A percentile compares a stretch with the other conserved stretches of the same genome.
Conservation (phyloP, 129 eudicot species). For the Centaurea solstitialis region DNA sequence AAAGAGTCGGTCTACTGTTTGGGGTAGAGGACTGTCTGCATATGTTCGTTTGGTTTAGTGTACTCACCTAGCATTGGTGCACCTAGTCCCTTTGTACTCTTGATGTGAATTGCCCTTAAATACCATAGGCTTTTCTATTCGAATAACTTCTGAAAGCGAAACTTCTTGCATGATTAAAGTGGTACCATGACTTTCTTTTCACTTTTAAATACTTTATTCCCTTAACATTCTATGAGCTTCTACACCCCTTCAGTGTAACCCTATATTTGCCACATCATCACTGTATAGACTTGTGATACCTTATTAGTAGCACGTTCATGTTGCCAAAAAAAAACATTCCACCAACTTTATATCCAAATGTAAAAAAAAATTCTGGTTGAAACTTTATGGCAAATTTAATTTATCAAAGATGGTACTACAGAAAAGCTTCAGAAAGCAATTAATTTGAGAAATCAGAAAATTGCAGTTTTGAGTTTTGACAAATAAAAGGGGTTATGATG, state of each 20-base stretch:
- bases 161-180: background rate
- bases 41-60: background rate
- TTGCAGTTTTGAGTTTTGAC: background rate
- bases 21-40: background rate
- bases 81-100: background rate
- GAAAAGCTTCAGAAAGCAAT: background rate
- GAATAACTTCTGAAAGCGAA: background rate
- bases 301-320: background rate
- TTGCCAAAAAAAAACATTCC: background rate
- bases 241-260: background rate
- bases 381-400: background rate
- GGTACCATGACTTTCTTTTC: background rate
- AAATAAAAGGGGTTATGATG: background rate
- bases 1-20: background rate
- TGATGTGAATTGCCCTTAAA: background rate
- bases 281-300: background rate
- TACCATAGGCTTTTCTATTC: background rate
- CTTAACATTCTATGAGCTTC: conserved; percentile 1
- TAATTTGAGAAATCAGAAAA: background rate
- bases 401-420: background rate
- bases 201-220: background rate
- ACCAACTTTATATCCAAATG: background rate
- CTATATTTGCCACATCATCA: background rate
- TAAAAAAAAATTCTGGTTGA: background rate
- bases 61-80: background rate